phyloP scores from a whole-genome alignment of 169 alveolate species.

The Plasmodium knowlesi region DNA sequence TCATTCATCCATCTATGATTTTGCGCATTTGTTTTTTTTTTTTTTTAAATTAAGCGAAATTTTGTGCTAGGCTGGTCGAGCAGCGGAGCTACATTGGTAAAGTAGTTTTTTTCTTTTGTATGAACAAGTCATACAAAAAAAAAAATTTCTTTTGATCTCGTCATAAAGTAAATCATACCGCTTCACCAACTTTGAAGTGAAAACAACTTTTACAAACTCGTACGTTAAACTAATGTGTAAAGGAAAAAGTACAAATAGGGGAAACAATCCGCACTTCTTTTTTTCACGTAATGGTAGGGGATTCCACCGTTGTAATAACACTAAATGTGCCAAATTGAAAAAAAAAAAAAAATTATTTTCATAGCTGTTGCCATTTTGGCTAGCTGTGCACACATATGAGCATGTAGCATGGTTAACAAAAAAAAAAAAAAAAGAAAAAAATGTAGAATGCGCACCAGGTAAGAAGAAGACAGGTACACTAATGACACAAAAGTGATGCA shows the following conservation, averaged over 20 bases:
- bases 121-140: background rate
- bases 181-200: background rate
- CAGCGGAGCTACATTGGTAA: background rate
- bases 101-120: background rate
- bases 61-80: background rate
- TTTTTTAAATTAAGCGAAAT: background rate
- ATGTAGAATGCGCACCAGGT: background rate
- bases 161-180: background rate
- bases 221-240: background rate
- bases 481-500: background rate
- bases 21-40: background rate
- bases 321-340: background rate
- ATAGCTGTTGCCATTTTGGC: background rate
- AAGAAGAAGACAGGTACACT: background rate
- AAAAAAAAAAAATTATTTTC: background rate
- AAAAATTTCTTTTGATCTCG: background rate
- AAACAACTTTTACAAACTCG: background rate
- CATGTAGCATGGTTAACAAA: background rate
- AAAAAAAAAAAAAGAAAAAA: background rate
- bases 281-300: background rate
- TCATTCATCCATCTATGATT: background rate
- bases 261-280: background rate
- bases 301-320: background rate
- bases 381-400: background rate
- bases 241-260: background rate